Conservation (phyloP, 1,139 yeast species). For the Saccharomycopsis crataegensis region DNA sequence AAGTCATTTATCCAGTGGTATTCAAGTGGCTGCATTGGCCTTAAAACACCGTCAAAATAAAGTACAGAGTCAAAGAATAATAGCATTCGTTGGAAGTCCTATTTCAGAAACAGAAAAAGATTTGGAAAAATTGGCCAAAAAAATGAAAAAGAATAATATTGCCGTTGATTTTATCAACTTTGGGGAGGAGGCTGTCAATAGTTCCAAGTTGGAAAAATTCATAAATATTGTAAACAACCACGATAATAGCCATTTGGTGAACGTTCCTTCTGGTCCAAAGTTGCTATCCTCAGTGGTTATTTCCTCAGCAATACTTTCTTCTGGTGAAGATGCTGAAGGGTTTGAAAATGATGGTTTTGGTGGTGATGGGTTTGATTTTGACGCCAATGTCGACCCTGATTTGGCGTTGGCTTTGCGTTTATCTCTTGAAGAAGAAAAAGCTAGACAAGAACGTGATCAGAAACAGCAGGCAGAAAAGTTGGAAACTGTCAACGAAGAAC, state of each 20-base stretch:
- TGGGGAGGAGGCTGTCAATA: constrained; percentile 80
- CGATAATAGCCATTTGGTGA: constrained; percentile 78
- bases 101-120: constrained; percentile 63
- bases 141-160: constrained; percentile 87
- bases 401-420: constrained; percentile 87
- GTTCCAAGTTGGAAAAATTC: constrained; percentile 75
- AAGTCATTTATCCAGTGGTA: constrained; percentile 68
- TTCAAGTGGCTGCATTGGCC: constrained; percentile 96
- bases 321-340: constrained; percentile 34
- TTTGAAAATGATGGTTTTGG: constrained; percentile 38
- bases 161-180: constrained; percentile 87
- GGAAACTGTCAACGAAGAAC: constrained; percentile 33
- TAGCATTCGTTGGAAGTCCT: constrained; percentile 88
- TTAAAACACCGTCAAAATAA: constrained; percentile 94
- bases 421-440: constrained; percentile 75
- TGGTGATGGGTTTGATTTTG: constrained; percentile 45
- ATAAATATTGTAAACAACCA: constrained; percentile 63
- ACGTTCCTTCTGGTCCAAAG: constrained; percentile 84
- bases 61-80: constrained; percentile 83
- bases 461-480: constrained; percentile 32
- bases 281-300: constrained; percentile 69
- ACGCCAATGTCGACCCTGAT: constrained; percentile 94
- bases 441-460: constrained; percentile 56
- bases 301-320: constrained; percentile 58
- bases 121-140: constrained; percentile 79